A percentile compares a stretch with the other conserved stretches of the same genome.
phyloP scores from a whole-genome alignment of 352 stramenopile genomes.

The Hyaloperonospora brassicae region DNA sequence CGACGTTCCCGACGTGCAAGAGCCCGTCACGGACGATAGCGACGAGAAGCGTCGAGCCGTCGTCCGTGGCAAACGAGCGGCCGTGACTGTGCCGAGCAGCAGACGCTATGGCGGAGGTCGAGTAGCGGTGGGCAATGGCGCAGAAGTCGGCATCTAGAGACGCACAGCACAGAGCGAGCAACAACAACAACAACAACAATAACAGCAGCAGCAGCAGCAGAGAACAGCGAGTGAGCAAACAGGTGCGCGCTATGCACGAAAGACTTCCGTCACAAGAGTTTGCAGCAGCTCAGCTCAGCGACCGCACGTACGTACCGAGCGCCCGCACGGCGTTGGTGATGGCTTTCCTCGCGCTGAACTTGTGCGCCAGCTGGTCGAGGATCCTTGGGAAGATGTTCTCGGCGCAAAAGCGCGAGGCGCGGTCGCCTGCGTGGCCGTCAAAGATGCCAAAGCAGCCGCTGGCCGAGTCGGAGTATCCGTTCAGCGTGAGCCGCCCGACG shows the following conservation, averaged over 20 bases:
- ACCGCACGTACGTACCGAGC: constrained; percentile 32
- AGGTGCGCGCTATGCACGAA: too few relatives aligned
- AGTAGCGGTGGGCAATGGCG: constrained; percentile 37
- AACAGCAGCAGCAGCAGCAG: too few relatives aligned
- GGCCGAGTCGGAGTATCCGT: constrained; percentile 54
- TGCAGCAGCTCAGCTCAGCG: too few relatives aligned
- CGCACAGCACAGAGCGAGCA: constrained; percentile 1
- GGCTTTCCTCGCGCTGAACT: constrained; percentile 36
- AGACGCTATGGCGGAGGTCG: constrained; percentile 25
- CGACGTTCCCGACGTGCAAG: constrained; percentile 74
- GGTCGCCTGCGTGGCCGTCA: constrained; percentile 73
- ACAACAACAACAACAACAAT: background rate
- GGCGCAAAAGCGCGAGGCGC: constrained; percentile 68
- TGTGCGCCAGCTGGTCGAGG: constrained; percentile 29
- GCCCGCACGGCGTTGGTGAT: constrained; percentile 53
- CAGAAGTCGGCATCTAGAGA: constrained; percentile 57
- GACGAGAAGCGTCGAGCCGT: constrained; percentile 72
- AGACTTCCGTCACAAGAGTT: too few relatives aligned
- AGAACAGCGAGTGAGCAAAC: too few relatives aligned
- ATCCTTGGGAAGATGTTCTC: constrained; percentile 69
- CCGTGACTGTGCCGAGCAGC: constrained; percentile 16
- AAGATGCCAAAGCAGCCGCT: constrained; percentile 78
- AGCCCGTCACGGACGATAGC: constrained; percentile 62
- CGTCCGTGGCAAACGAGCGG: constrained; percentile 56
- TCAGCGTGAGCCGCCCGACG: constrained; percentile 58